Percentiles rank a stretch among this genome's conserved stretches.
Conservation (phyloP, 2,329 filamentous ascomycete species). For the Coniosporium tulheliwenetii region DNA sequence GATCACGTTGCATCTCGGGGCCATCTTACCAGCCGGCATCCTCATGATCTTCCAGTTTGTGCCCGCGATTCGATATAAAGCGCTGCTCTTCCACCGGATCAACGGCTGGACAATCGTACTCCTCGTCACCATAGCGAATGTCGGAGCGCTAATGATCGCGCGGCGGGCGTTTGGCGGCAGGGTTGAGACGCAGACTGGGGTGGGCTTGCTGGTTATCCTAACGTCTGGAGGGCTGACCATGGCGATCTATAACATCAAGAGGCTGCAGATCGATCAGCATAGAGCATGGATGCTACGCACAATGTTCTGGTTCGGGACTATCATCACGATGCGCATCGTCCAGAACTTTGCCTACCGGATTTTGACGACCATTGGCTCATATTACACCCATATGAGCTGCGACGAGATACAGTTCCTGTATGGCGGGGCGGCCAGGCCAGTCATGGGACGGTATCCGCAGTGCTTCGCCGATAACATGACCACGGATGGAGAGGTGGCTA, state of each 20-base stretch:
- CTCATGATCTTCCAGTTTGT: constrained; percentile 27
- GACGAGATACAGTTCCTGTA: constrained; percentile 31
- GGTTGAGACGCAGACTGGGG: constrained; percentile 30
- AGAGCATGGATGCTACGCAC: constrained; percentile 46
- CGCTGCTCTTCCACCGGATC: constrained; percentile 40
- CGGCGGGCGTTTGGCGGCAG: constrained; percentile 38
- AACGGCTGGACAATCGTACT: constrained; percentile 41
- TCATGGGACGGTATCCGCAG: constrained; percentile 23
- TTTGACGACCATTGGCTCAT: constrained; percentile 17
- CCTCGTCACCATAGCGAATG: constrained; percentile 29
- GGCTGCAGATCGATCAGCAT: constrained; percentile 46
- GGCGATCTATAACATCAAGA: constrained; percentile 41
- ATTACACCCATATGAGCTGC: constrained; percentile 28
- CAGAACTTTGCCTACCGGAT: constrained; percentile 26
- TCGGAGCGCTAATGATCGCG: constrained; percentile 38
- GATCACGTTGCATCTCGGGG: constrained; percentile 27
- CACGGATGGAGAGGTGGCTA: background rate
- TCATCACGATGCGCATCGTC: constrained; percentile 37
- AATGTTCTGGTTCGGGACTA: constrained; percentile 26
- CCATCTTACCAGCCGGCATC: constrained; percentile 22
- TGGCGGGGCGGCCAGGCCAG: constrained; percentile 9
- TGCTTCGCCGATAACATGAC: background rate
- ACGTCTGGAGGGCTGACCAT: constrained; percentile 28
- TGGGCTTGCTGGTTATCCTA: constrained; percentile 28
- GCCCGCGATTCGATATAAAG: constrained; percentile 28